Evolutionary conservation across 2,329 filamentous ascomycete genomes (phyloP), one percentile per base, ranked within the genome.

Genomic region (Exophiala lecanii-corni): DNA sequence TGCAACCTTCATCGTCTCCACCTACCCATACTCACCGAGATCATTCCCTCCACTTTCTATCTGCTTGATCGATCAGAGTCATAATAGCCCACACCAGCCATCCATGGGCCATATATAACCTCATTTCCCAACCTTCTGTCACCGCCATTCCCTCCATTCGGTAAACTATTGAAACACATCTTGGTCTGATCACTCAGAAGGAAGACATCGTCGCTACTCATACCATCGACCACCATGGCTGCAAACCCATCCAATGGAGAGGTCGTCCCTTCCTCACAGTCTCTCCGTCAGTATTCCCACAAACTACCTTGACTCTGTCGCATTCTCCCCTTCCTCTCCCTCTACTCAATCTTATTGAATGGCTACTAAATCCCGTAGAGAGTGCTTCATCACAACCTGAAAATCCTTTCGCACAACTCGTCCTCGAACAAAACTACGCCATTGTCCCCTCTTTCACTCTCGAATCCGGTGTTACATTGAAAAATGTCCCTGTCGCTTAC

Each of bases 371-470:
- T 73, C 70, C 70, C 69, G 70, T 72, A 73, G 70, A 73, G 70
- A 72, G 63, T 64, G 61, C 68, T 63, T 62, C 61, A 49, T 59
- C 77, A 42, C 88, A 96, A 66, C 81, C 86, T 59, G 91, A 96
- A 70, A 98, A 97, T 68, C 91, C 89, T 20, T 97, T 89, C 63
- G 80, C 86, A 48, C 69, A 75, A 52, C 75, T 97, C 59, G 94
- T 98, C 39, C 83, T 88, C 39, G 84, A 95, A 58, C 92, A 97
- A 68, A 76, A 84, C 41, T 84, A 94, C 59, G 88, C 85, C 44
- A 79, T 92, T 48, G 79, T 98, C 42, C 91, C 92, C 2, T 82
- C 82, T 18, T 95, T 96, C 64, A 89, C 84, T 6, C 84, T 98
- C 54, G 92, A 98, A 66, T 97, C 89, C 2, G 92, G 92, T 36